These are phyloP conservation scores for Oidium heveae DNA, from an alignment of 2,329 filamentous ascomycete species.

Conservation along the genomic window DNA sequence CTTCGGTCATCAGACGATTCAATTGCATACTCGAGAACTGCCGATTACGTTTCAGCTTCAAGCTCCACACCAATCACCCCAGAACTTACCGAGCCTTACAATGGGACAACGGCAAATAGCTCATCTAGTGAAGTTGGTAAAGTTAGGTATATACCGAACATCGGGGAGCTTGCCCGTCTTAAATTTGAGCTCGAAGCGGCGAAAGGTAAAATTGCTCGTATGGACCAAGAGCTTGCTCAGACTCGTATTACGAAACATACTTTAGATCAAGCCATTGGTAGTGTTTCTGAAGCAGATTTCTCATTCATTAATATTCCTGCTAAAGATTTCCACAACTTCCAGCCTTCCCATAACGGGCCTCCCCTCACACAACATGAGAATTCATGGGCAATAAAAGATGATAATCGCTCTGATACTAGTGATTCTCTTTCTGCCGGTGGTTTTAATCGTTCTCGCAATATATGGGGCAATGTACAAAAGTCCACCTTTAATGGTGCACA, in stretches of 20 bases:
- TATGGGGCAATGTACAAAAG: constrained; percentile 26
- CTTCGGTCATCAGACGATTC: constrained; percentile 17
- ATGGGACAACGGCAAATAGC: constrained; percentile 17
- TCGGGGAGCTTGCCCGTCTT: constrained; percentile 38
- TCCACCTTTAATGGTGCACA: constrained; percentile 13
- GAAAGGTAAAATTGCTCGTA: constrained; percentile 41
- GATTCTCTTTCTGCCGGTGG: constrained; percentile 25
- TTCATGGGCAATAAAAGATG: constrained; percentile 27
- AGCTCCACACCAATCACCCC: constrained; percentile 38
- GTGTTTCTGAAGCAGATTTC: constrained; percentile 20
- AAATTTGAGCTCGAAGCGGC: constrained; percentile 48
- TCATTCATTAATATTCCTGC: constrained; percentile 9
- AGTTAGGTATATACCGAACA: constrained; percentile 9
- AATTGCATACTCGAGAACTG: constrained; percentile 8
- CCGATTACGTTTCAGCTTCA: constrained; percentile 24
- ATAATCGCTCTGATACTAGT: constrained; percentile 29
- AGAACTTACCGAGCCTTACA: constrained; percentile 26
- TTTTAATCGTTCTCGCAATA: constrained; percentile 27
- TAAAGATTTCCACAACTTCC: neutral
- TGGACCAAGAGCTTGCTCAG: constrained; percentile 46
- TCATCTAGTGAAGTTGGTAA: constrained; percentile 26
- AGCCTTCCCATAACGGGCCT: neutral
- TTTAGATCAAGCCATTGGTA: constrained; percentile 26
- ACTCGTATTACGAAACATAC: constrained; percentile 34
- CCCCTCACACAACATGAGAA: constrained; percentile 18